These are phyloP conservation scores for Paraphysoderma sedebokerense DNA, from an alignment of 371 early-diverging fungal species.

Conservation along the genomic window DNA sequence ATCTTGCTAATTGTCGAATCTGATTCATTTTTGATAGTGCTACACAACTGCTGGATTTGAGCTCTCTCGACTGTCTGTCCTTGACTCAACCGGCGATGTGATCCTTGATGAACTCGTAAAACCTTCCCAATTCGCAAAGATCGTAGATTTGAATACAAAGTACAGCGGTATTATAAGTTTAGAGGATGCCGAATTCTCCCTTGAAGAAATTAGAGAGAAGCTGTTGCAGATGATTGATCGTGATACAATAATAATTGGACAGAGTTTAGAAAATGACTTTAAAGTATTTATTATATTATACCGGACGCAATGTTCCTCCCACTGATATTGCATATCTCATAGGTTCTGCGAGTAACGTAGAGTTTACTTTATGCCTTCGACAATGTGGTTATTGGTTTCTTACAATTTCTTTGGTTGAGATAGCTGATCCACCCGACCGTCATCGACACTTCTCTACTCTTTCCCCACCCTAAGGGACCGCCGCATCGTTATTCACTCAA, in stretches of 20 bases:
- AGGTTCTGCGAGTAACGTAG: too few relatives aligned
- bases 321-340: too few relatives aligned
- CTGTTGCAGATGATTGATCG: constrained; percentile 31
- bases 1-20: constrained; percentile 6
- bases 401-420: too few relatives aligned
- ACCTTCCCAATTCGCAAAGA: constrained; percentile 23
- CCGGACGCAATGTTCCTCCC: too few relatives aligned
- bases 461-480: constrained; percentile 21
- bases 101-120: constrained; percentile 33
- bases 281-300: constrained; percentile 9
- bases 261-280: constrained; percentile 20
- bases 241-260: too few relatives aligned
- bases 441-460: neutral
- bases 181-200: constrained; percentile 20
- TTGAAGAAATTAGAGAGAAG: constrained; percentile 17
- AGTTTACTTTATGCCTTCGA: too few relatives aligned
- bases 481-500: constrained; percentile 23
- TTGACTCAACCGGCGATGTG: constrained; percentile 19
- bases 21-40: constrained; percentile 11
- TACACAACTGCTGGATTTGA: constrained; percentile 29
- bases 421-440: neutral
- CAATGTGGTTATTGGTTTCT: too few relatives aligned
- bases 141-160: constrained; percentile 31
- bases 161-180: constrained; percentile 38
- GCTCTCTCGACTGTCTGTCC: constrained; percentile 28